A percentile compares a stretch with the other conserved stretches of the same genome.
Conservation (phyloP, 164 flowering plant species). For the Cinnamomum micranthum region DNA sequence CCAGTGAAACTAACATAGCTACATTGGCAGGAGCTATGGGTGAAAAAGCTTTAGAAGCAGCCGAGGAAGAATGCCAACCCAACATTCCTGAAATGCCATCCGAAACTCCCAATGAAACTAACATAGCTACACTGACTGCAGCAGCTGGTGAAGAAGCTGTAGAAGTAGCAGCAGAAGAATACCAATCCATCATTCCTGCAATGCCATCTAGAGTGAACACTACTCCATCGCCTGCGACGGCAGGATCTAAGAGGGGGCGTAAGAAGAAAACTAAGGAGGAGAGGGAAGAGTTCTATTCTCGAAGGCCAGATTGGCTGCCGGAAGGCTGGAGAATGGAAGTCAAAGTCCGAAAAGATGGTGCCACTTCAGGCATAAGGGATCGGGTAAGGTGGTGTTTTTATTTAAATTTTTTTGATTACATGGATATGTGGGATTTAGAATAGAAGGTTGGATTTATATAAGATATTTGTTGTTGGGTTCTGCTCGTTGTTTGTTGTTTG, state of each 20-base stretch:
- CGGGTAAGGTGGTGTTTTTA: constrained; percentile 19
- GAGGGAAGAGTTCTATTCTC: background rate
- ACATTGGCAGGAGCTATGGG: too few relatives aligned
- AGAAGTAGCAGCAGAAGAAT: too few relatives aligned
- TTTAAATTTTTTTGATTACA: too few relatives aligned
- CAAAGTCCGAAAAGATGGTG: constrained; percentile 36
- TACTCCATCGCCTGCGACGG: background rate
- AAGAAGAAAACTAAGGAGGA: background rate
- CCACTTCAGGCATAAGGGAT: constrained; percentile 37
- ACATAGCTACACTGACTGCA: background rate
- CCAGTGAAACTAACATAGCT: too few relatives aligned
- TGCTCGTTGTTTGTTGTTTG: too few relatives aligned
- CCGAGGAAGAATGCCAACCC: too few relatives aligned
- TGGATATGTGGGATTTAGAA: too few relatives aligned
- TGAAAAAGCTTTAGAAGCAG: too few relatives aligned
- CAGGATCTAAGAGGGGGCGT: background rate
- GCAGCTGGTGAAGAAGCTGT: background rate
- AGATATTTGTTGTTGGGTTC: too few relatives aligned
- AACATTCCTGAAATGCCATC: too few relatives aligned
- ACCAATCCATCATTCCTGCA: too few relatives aligned
- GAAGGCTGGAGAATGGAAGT: constrained; percentile 32
- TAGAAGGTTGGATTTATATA: too few relatives aligned
- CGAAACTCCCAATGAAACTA: background rate
- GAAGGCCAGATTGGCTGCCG: constrained; percentile 37
- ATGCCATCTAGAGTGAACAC: background rate